Evolutionary conservation across 2,329 filamentous ascomycete genomes (phyloP).

Genomic region (Fusarium sterilihyphosum): DNA sequence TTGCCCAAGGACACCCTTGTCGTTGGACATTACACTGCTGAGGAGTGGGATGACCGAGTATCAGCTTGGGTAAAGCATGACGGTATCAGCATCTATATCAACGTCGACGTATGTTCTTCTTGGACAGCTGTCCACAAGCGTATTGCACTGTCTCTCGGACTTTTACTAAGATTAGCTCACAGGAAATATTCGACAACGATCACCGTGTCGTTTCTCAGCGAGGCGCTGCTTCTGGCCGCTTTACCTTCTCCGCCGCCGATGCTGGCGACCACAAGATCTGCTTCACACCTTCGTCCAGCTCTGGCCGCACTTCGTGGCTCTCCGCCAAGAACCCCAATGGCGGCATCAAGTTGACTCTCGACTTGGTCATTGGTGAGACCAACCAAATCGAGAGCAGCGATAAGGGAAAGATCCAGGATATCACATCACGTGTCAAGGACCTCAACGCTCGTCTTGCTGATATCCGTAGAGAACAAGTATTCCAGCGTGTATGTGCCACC

Average conservation of each 20-base stretch:
- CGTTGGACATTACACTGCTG: slow-evolving; percentile 88
- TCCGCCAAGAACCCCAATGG: slow-evolving; percentile 71
- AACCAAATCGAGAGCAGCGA: slow-evolving; percentile 93
- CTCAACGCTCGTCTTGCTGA: slow-evolving; percentile 88
- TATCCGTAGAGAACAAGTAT: slow-evolving; percentile 93
- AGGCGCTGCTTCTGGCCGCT: slow-evolving; percentile 79
- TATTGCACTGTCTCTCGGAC: not conserved
- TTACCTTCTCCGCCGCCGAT: slow-evolving; percentile 95
- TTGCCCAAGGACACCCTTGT: slow-evolving; percentile 97
- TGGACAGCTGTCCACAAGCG: slow-evolving; percentile 5
- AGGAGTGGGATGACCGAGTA: slow-evolving; percentile 80
- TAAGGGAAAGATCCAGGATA: slow-evolving; percentile 91
- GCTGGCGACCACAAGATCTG: slow-evolving; percentile 96
- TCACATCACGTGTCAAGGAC: slow-evolving; percentile 88
- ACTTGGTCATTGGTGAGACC: slow-evolving; percentile 94
- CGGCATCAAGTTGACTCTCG: slow-evolving; percentile 84
- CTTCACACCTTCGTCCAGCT: slow-evolving; percentile 84
- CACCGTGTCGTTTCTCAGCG: slow-evolving; percentile 94
- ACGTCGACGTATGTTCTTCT: slow-evolving; percentile 74
- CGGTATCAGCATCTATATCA: slow-evolving; percentile 85
- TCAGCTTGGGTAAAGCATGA: slow-evolving; percentile 77
- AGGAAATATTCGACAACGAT: slow-evolving; percentile 96
- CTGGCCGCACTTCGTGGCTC: slow-evolving; percentile 77
- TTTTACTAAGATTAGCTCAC: slow-evolving; percentile 11
- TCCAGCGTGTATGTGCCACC: slow-evolving; percentile 77